A percentile compares a stretch with the other conserved stretches of the same genome.
Conservation (phyloP, 108 stramenopile genomes). For the Nitzschia sp. region DNA sequence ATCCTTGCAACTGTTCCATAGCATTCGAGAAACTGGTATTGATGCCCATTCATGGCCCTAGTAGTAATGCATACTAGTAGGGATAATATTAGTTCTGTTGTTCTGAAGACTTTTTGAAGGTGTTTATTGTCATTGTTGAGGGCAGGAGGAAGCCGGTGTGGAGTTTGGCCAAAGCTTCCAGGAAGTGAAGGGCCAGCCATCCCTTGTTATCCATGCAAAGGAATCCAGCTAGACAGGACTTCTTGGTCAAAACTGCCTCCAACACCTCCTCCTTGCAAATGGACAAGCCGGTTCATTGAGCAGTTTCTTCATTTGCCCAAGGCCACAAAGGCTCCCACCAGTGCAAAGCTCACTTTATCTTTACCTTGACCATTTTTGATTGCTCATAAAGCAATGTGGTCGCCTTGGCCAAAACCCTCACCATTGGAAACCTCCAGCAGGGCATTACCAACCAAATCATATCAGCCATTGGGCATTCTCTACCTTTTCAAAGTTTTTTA, state of each 20-base stretch:
- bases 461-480: background rate
- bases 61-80: no score
- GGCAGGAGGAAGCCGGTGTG: no score
- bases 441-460: background rate
- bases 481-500: background rate
- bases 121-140: no score
- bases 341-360: conserved; percentile 23
- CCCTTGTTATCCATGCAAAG: conserved; percentile 48
- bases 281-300: background rate
- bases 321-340: conserved; percentile 2
- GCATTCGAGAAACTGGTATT: no score
- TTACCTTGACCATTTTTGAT: conserved; percentile 13
- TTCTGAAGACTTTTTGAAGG: no score
- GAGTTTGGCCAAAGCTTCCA: conserved; percentile 40
- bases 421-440: background rate
- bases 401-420: background rate
- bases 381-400: conserved; percentile 30
- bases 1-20: no score
- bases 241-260: background rate
- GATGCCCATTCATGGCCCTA: no score
- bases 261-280: conserved; percentile 15
- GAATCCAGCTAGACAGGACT: conserved; percentile 16
- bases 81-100: no score
- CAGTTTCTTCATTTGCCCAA: background rate
- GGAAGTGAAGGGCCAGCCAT: conserved; percentile 53